Evolutionary conservation across 768 basidiomycete species (phyloP), one percentile per base, ranked within the genome.

Genomic region (Pleurotus citrinopileatus): DNA sequence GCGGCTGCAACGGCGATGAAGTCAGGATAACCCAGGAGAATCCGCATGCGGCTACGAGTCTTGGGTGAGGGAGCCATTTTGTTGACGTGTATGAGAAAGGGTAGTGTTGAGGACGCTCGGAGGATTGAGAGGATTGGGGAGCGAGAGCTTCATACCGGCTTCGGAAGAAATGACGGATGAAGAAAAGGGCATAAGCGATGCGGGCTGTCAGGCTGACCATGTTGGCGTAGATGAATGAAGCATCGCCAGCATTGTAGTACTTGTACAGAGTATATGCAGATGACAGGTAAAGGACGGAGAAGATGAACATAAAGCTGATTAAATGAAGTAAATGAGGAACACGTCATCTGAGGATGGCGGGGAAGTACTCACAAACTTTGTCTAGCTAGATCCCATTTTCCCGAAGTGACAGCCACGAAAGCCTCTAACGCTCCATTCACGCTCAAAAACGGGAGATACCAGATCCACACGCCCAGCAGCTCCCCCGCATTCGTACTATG

Each of bases 401-500:
- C 75, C 1, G 93, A 90, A 1, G 86, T 84, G 52, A 91, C 87
- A 2, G 89, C 83, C 60, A 96, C 77, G 67, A 97, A 95, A 0
- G 95, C 92, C 65, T 99, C 97, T 15, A 96, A 71, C 0, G 91
- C 81, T 2, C 97, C 97, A 64, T 99, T 99, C 59, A 93, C 70
- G 4, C 89, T 89, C 62, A 99, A 79, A 19, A 89, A 79, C 0
- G 97, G 97, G 59, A 98, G 87, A 61, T 95, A 96, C 74, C 82
- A 87, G 20, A 92, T 69, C 82, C 94, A 99, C 1, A 87, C 83
- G 10, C 71, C 68, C 4, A 99, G 81, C 32, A 96, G 87, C 12
- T 69, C 58, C 0, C 92, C 87, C 0, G 95, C 94, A 38, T 90
- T 91, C 0, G 94, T 94, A 37, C 75, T 62, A 0, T n/a, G 48